Evolutionary conservation across 192 early-diverging fungal species (phyloP).

Genomic region (Neocallimastix lanati): DNA sequence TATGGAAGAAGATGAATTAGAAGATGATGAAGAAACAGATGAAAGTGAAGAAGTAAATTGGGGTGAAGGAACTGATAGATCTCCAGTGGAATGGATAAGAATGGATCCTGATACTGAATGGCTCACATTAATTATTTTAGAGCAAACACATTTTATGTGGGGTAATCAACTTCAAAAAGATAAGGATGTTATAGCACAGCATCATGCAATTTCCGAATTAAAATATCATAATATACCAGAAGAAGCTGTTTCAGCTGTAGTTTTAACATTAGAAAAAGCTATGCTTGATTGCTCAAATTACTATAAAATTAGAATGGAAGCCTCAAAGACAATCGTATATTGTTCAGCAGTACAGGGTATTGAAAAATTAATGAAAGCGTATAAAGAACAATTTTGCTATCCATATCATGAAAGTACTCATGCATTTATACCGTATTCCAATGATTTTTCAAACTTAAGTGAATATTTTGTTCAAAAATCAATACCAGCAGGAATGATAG

Average conservation of each 20-base stretch:
- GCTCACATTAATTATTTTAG: slow-evolving; percentile 69
- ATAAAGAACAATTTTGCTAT: slow-evolving; percentile 1
- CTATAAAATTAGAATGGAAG: slow-evolving; percentile 71
- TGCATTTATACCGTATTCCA: slow-evolving; percentile 52
- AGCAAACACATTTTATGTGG: slow-evolving; percentile 92
- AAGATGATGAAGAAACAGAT: slow-evolving; percentile 16
- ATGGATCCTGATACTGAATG: slow-evolving; percentile 88
- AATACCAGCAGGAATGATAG: slow-evolving; percentile 17
- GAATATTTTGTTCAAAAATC: slow-evolving; percentile 89
- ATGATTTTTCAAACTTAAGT: slow-evolving; percentile 68
- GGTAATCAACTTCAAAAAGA: slow-evolving; percentile 74
- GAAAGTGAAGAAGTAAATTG: slow-evolving; percentile 7
- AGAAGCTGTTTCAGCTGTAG: slow-evolving; percentile 42
- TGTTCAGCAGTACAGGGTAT: slow-evolving; percentile 39
- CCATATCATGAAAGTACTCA: slow-evolving; percentile 18
- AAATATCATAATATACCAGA: slow-evolving; percentile 48
- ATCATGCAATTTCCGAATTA: slow-evolving; percentile 28
- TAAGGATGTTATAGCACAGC: slow-evolving; percentile 77
- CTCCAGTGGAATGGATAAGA: slow-evolving; percentile 91
- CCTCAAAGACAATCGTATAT: slow-evolving; percentile 49
- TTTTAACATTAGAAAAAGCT: slow-evolving; percentile 54
- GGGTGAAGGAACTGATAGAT: slow-evolving; percentile 10
- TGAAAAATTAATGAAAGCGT: slow-evolving; percentile 33
- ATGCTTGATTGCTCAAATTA: slow-evolving; percentile 61
- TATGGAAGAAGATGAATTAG: slow-evolving; percentile 21